Evolutionary conservation across 2,329 filamentous ascomycete species (phyloP).

Genomic region (Fusarium incarnatum): DNA sequence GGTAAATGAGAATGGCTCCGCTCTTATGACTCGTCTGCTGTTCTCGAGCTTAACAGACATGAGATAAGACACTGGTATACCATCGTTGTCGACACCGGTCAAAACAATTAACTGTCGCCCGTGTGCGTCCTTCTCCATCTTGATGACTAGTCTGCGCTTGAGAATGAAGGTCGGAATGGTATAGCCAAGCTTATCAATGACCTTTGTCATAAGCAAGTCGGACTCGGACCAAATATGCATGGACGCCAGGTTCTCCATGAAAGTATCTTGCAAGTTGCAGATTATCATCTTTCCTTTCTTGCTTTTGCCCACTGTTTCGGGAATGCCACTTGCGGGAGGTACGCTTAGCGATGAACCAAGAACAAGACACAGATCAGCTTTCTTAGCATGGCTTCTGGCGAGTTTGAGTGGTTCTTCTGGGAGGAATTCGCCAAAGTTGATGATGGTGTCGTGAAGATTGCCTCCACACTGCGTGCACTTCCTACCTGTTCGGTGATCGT

Average conservation of each 20-base stretch:
- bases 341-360: conserved; percentile 60
- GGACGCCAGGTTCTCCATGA: conserved; percentile 51
- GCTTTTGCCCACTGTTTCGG: conserved; percentile 50
- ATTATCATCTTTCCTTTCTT: conserved; percentile 53
- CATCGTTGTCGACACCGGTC: conserved; percentile 55
- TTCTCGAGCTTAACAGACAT: conserved; percentile 54
- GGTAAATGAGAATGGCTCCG: conserved; percentile 54
- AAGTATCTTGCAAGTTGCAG: conserved; percentile 60
- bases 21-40: conserved; percentile 50
- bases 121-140: conserved; percentile 36
- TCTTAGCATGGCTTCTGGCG: conserved; percentile 53
- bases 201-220: conserved; percentile 54
- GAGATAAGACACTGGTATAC: conserved; percentile 56
- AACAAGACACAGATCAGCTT: conserved; percentile 59
- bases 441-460: conserved; percentile 56
- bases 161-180: conserved; percentile 55
- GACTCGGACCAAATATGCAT: conserved; percentile 52
- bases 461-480: conserved; percentile 57
- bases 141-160: conserved; percentile 49
- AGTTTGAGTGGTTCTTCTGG: conserved; percentile 48
- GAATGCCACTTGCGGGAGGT: conserved; percentile 56
- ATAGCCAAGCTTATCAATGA: conserved; percentile 55
- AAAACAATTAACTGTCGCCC: conserved; percentile 47
- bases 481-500: conserved; percentile 60
- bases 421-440: conserved; percentile 59